A percentile compares a stretch with the other conserved stretches of the same genome.
phyloP scores from a whole-genome alignment of 2,329 filamentous ascomycete genomes.

The Colletotrichum brevisporum region DNA sequence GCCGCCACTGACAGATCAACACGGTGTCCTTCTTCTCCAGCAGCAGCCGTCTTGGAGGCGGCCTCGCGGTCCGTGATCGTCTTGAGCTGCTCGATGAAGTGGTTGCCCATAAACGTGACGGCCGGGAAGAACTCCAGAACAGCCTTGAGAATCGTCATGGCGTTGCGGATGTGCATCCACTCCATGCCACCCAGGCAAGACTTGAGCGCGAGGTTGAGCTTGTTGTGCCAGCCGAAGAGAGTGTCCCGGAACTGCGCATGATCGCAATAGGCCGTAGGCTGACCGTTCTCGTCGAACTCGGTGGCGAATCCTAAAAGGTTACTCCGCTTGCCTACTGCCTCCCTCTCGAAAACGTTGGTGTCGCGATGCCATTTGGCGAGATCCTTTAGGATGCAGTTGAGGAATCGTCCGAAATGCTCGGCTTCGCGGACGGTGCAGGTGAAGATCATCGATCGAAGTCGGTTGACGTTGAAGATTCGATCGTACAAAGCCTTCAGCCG shows the following conservation, averaged over 20 bases:
- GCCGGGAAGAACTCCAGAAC: slow-evolving; percentile 88
- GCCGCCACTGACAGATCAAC: slow-evolving; percentile 83
- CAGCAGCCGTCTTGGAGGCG: slow-evolving; percentile 61
- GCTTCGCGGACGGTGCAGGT: slow-evolving; percentile 91
- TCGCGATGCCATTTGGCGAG: slow-evolving; percentile 83
- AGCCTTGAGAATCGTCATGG: slow-evolving; percentile 88
- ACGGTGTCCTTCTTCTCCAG: slow-evolving; percentile 70
- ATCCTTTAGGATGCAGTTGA: slow-evolving; percentile 85
- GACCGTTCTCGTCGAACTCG: slow-evolving; percentile 78
- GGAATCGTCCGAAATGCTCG: slow-evolving; percentile 91
- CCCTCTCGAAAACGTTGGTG: slow-evolving; percentile 78
- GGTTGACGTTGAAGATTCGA: slow-evolving; percentile 86
- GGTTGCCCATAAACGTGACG: slow-evolving; percentile 87
- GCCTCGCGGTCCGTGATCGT: slow-evolving; percentile 75
- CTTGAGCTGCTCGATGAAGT: slow-evolving; percentile 74
- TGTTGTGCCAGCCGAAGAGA: slow-evolving; percentile 91
- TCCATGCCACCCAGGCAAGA: slow-evolving; percentile 85
- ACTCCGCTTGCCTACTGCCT: slow-evolving; percentile 73
- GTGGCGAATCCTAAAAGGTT: slow-evolving; percentile 82
- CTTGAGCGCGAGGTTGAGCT: slow-evolving; percentile 84
- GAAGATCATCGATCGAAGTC: slow-evolving; percentile 87
- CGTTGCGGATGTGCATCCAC: slow-evolving; percentile 98
- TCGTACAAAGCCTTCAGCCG: slow-evolving; percentile 87
- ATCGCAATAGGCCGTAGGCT: slow-evolving; percentile 79
- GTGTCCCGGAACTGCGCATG: slow-evolving; percentile 90